Base-by-base conservation (phyloP, 1,139 yeast genomes). In the Geotrichum carabidarum region DNA sequence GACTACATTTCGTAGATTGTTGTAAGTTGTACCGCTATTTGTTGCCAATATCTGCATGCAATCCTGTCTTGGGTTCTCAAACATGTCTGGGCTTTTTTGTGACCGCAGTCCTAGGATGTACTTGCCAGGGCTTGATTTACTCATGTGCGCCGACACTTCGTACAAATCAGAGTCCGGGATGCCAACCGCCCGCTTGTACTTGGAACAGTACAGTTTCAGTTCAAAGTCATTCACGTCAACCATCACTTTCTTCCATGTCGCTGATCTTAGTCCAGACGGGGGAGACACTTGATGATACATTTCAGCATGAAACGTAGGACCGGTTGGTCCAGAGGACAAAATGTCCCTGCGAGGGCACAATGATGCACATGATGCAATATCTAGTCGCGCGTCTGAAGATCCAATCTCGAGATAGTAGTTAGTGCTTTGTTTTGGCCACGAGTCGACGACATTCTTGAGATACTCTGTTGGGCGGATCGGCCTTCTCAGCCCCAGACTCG, bases 291-390 rank as follows among this genome's bases (percentile, higher is more conserved):
- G 49, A 31, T 51, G 48, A 14, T 45, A 38, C 45, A 41, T 40
- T n/a, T 42, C 36, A 5, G 53, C 49, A 18, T 45, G 37, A 41
- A 45, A 51, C 15, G 47, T 35, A 17, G 54, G 54, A 2, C 54
- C 54, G 11, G 41, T n/a, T 12, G 54, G 54, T 22, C 54, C 54
- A 8, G 44, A 32, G 41, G 41, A 30, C 30, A 67, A 53, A 54
- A 69, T 59, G 56, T 68, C 72, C 4, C 72, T 62, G 2, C 72
- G 64, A 3, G 72, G 71, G 31, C 63, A 64, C 22, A 69, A 59
- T 30, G 64, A 65, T 17, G 72, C 72, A 15, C 67, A 58, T 22
- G 70, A 65, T 18, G 54, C 56, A 31, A 57, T 58, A 48, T 67
- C 69, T 40, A 66, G 54, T 30, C 65, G 60, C 48, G 59, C 50